Evolutionary conservation across 2,329 filamentous ascomycete genomes (phyloP).

Genomic region (Cladosporium sp.): DNA sequence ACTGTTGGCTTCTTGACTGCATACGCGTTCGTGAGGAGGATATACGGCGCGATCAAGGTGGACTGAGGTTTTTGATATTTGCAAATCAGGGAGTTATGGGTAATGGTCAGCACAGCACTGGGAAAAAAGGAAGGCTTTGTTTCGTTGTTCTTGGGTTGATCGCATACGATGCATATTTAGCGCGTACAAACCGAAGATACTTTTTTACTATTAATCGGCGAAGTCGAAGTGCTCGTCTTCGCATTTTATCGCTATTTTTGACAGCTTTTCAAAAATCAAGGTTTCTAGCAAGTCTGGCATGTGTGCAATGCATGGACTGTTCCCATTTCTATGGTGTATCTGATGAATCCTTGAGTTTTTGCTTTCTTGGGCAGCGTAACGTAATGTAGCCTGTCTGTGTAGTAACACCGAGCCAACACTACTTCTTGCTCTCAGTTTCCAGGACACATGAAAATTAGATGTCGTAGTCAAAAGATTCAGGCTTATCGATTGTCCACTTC

Average conservation of each 20-base stretch:
- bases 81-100: neutral
- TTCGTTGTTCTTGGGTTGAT: neutral
- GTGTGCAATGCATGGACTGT: no score
- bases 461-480: no score
- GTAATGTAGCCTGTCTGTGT: no score
- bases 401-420: no score
- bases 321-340: no score
- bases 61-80: constrained; percentile 23
- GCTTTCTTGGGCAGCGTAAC: no score
- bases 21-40: constrained; percentile 77
- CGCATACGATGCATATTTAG: neutral
- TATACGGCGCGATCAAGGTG: constrained; percentile 56
- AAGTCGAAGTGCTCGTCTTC: neutral
- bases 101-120: neutral
- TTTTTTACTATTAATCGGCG: neutral
- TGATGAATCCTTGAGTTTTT: no score
- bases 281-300: no score
- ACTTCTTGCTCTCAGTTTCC: no score
- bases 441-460: no score
- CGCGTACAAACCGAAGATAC: neutral
- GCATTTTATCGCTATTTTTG: no score
- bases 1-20: constrained; percentile 81
- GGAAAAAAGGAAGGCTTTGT: neutral
- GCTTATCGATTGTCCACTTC: neutral
- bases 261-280: no score